These are phyloP conservation scores for Blastobotrys chiropterorum DNA, from an alignment of 805 yeast species.

Conservation along the genomic window DNA sequence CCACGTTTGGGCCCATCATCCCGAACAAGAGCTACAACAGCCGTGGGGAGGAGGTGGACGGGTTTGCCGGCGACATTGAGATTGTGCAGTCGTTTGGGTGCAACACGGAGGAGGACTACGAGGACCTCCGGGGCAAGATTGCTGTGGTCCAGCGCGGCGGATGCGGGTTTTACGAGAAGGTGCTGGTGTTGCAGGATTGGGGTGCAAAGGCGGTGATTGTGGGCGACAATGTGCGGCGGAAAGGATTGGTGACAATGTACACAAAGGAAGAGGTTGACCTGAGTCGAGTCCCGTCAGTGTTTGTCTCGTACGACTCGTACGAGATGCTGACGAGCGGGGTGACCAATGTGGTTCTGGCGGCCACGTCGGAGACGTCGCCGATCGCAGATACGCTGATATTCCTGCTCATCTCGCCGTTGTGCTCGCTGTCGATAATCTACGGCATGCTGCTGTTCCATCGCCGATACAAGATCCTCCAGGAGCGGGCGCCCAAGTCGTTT, in stretches of 20 bases:
- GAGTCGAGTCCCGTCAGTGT: constrained; percentile 45
- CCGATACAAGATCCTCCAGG: constrained; percentile 28
- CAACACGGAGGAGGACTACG: constrained; percentile 13
- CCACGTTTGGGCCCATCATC: constrained; percentile 31
- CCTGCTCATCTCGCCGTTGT: constrained; percentile 35
- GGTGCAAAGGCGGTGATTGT: constrained; percentile 51
- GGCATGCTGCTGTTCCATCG: constrained; percentile 32
- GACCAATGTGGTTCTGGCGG: constrained; percentile 18
- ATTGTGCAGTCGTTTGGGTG: constrained; percentile 24
- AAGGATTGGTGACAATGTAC: constrained; percentile 51
- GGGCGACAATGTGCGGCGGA: constrained; percentile 45
- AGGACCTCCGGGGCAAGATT: constrained; percentile 26
- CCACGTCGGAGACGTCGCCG: constrained; percentile 26
- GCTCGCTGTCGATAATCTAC: constrained; percentile 34
- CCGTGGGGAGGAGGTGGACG: constrained; percentile 11
- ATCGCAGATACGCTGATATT: constrained; percentile 33
- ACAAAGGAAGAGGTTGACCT: constrained; percentile 40
- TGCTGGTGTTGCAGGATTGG: constrained; percentile 37
- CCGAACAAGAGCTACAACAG: constrained; percentile 6
- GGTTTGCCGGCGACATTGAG: constrained; percentile 21
- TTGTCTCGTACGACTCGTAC: constrained; percentile 43
- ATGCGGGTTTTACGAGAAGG: constrained; percentile 51
- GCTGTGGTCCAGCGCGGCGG: constrained; percentile 43
- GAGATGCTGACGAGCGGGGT: constrained; percentile 19
- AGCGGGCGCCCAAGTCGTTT: constrained; percentile 33